Percentiles rank a stretch among this genome's conserved stretches.
phyloP scores from a whole-genome alignment of 495 filamentous ascomycete species.

The Penicillium cataractarum region DNA sequence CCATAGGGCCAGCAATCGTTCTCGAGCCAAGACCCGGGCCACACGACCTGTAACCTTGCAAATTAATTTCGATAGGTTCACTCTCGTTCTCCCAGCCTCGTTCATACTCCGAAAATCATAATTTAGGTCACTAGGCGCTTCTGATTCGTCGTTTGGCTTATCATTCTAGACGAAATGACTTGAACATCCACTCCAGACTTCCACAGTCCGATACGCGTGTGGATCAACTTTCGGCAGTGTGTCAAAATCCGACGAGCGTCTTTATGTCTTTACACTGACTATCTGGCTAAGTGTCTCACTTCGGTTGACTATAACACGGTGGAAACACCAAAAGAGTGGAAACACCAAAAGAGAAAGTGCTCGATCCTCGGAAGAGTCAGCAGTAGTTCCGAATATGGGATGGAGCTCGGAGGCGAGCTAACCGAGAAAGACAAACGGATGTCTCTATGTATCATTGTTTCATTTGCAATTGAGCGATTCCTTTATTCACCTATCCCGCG shows the following conservation, averaged over 20 bases:
- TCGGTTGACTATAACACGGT: too few relatives aligned
- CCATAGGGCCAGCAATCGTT: background rate
- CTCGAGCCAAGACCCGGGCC: background rate
- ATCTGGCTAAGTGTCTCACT: background rate
- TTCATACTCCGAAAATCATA: background rate
- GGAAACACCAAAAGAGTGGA: too few relatives aligned
- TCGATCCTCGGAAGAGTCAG: background rate
- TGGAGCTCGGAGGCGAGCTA: background rate
- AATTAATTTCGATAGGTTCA: background rate
- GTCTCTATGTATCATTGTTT: background rate
- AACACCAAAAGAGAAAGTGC: background rate
- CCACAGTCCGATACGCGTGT: background rate
- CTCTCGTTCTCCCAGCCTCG: background rate
- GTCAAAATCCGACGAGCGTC: too few relatives aligned
- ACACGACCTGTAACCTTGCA: background rate
- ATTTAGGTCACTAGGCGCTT: background rate
- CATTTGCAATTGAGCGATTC: background rate
- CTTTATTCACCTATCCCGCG: background rate
- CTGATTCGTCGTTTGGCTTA: slow-evolving; percentile 22
- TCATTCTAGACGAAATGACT: background rate
- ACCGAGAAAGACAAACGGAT: background rate
- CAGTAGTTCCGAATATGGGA: background rate
- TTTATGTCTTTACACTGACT: too few relatives aligned
- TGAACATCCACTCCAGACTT: too few relatives aligned
- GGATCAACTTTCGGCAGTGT: slow-evolving; percentile 17